These are phyloP conservation scores for Apiospora pterosperma DNA, from an alignment of 2,329 filamentous ascomycete species.

Conservation along the genomic window DNA sequence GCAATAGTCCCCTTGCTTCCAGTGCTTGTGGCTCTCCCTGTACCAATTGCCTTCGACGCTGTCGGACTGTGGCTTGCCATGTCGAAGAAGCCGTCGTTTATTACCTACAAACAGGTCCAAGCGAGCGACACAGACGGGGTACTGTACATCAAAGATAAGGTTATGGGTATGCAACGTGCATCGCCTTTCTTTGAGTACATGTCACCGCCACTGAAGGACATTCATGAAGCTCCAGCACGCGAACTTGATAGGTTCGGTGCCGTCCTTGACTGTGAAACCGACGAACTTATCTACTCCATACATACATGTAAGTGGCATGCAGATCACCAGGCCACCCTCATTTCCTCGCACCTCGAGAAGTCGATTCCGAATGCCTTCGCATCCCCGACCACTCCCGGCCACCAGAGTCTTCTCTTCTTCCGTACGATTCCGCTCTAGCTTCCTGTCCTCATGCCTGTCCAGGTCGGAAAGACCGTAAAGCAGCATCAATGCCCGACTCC, in stretches of 20 bases:
- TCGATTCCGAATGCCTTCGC: background rate
- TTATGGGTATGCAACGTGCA: background rate
- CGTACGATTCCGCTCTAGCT: background rate
- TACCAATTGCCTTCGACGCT: background rate
- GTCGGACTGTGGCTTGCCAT: background rate
- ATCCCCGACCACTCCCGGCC: background rate
- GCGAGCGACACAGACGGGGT: background rate
- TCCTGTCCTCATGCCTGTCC: background rate
- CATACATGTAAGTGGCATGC: background rate
- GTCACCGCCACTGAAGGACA: background rate
- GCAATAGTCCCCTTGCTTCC: conserved; percentile 1
- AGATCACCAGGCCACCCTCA: background rate
- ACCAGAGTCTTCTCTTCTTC: background rate
- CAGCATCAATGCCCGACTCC: background rate
- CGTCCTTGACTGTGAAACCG: background rate
- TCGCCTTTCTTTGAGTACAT: background rate
- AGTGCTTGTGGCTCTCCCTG: background rate
- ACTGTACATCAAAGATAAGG: background rate
- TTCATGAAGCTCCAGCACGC: background rate
- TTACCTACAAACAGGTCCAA: background rate
- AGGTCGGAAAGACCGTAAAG: background rate
- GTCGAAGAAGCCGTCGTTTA: background rate
- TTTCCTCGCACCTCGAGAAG: background rate
- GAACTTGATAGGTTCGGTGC: background rate
- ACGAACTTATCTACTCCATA: background rate